phyloP scores from a whole-genome alignment of 306 rosid genomes.

The Alnus rubra region DNA sequence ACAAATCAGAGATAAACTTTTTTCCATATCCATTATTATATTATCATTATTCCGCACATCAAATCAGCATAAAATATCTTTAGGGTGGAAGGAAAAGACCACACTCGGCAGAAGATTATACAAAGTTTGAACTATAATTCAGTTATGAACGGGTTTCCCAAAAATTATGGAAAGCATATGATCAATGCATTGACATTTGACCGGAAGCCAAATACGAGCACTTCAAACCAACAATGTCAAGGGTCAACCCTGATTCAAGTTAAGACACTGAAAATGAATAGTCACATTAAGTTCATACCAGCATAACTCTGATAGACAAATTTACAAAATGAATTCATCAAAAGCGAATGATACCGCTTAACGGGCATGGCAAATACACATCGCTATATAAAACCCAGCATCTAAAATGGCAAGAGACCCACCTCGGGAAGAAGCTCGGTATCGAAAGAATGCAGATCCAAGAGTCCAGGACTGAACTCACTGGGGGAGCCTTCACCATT shows the following conservation, averaged over 20 bases:
- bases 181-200: neutral
- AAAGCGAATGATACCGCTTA: neutral
- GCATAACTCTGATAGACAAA: neutral
- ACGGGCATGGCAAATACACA: neutral
- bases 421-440: constrained; percentile 96
- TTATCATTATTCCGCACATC: neutral
- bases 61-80: neutral
- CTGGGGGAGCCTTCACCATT: constrained; percentile 66
- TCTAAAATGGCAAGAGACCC: constrained; percentile 14
- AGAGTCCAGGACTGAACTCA: constrained; percentile 92
- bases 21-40: neutral
- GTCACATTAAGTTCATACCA: neutral
- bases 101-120: neutral
- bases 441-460: constrained; percentile 95
- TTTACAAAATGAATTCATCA: neutral
- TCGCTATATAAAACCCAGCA: neutral
- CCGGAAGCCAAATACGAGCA: neutral
- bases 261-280: neutral
- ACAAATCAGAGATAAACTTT: neutral
- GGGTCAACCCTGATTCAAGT: neutral
- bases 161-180: neutral
- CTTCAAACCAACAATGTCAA: neutral
- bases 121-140: neutral
- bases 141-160: too few species aligned
- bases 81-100: neutral